These are phyloP conservation scores for Trametes pubescens DNA, from an alignment of 1,284 basidiomycete genomes.

Conservation along the genomic window DNA sequence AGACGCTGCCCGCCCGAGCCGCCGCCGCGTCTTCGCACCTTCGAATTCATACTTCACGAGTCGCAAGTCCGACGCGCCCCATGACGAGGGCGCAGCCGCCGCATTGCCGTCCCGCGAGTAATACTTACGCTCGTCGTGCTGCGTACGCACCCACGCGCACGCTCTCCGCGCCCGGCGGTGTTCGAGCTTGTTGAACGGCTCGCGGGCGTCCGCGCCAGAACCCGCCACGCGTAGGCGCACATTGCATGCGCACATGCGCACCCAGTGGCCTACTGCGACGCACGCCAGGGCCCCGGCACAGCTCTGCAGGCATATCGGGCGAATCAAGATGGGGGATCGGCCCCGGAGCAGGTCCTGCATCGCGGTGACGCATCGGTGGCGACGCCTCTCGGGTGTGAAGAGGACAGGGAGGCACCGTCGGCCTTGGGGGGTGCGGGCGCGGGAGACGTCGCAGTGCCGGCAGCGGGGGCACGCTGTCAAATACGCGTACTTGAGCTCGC, in stretches of 20 bases:
- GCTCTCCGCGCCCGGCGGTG: not conserved
- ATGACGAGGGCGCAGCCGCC: slow-evolving; percentile 7
- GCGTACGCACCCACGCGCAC: not conserved
- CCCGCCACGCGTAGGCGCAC: not conserved
- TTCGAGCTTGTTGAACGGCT: slow-evolving; percentile 7
- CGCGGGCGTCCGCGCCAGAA: slow-evolving; percentile 3
- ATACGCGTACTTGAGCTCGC: slow-evolving; percentile 19
- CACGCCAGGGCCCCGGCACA: slow-evolving; percentile 1
- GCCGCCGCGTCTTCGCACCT: not conserved
- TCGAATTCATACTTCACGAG: not conserved
- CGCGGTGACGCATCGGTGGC: slow-evolving; percentile 7
- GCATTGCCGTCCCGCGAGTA: not conserved
- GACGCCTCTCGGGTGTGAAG: not conserved
- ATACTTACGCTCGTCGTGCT: slow-evolving; percentile 3
- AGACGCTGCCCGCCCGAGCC: not conserved
- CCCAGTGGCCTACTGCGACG: slow-evolving; percentile 1
- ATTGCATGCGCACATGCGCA: slow-evolving; percentile 8
- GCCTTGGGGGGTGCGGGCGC: not conserved
- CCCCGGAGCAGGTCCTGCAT: not conserved
- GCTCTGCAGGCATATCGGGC: slow-evolving; percentile 10
- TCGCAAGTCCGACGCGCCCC: slow-evolving; percentile 3
- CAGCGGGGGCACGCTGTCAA: slow-evolving; percentile 11
- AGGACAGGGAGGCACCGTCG: not conserved
- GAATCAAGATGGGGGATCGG: slow-evolving; percentile 17
- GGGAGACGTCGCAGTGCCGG: not conserved